Evolutionary conservation across 1,284 basidiomycete species (phyloP), one percentile per base, ranked within the genome.

Genomic region (Pulchroboletus neoregius): DNA sequence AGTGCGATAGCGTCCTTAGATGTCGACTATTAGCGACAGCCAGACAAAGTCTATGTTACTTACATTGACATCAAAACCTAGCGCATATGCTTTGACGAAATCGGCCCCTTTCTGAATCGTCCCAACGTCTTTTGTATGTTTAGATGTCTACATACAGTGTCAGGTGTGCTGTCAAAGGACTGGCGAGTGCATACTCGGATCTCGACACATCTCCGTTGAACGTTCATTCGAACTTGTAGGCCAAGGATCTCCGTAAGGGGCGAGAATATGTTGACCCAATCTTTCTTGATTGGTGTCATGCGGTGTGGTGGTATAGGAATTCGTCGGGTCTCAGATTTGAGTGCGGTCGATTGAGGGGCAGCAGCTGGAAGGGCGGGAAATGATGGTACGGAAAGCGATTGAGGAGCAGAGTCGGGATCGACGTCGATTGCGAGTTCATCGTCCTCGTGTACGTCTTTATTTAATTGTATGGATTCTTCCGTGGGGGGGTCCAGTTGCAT

Each of bases 21-120:
- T 35, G 41, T 22, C 43, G 43, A 11, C 16, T 11, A 35, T 50
- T n/a, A 48, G 32, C 35, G 40, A 48, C 24, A 9, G 10, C 15
- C 24, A 11, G 5, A 3, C 22, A 46, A 9, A 20, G 15, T 36
- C 31, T 20, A 11, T 11, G 10, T 22, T 3, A 28, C 84, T 60
- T 59, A 91, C 91, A 62, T 94, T 91, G 12, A 94, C 85, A 60
- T 94, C 93, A 60, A 99, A 99, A 3, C 95, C 95, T 6, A 98
- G 72, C 2, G 93, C 84, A 65, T 86, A 99, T 1, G 95, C 94
- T 65, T 96, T 94, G 51, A 97, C 86, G 64, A 99, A 99, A 69
- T 99, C 95, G 16, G 93, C 91, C n/a, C 95, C 95, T 63, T 96
- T 97, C 66, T 99, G 95, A 24, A 99, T 75, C 8, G 90, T 87